A percentile compares a stretch with the other conserved stretches of the same genome.
phyloP scores from a whole-genome alignment of 2,329 filamentous ascomycete species.

The Cladosporium sp. region DNA sequence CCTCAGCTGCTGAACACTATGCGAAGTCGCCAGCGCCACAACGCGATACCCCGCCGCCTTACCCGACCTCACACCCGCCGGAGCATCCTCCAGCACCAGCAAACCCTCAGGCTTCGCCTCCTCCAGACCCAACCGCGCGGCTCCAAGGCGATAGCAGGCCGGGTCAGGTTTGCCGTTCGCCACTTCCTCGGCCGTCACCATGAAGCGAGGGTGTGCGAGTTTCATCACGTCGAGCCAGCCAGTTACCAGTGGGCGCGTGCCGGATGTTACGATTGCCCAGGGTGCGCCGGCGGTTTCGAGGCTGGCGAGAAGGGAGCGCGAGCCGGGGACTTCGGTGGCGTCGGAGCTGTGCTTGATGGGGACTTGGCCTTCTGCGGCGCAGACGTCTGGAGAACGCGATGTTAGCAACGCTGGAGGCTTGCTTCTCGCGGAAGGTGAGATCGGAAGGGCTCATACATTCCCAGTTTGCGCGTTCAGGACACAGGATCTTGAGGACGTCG shows the following conservation, averaged over 20 bases:
- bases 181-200: constrained; percentile 50
- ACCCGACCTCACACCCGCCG: constrained; percentile 76
- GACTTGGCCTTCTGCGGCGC: constrained; percentile 70
- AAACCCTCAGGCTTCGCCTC: constrained; percentile 41
- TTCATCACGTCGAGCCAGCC: constrained; percentile 50
- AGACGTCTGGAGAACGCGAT: constrained; percentile 61
- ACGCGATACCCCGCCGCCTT: constrained; percentile 84
- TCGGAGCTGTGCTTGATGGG: constrained; percentile 72
- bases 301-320: constrained; percentile 56
- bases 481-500: constrained; percentile 74
- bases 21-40: constrained; percentile 79
- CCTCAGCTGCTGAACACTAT: constrained; percentile 66
- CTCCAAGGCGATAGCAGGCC: constrained; percentile 45
- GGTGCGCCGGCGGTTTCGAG: constrained; percentile 61
- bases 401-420: not conserved
- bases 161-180: constrained; percentile 48
- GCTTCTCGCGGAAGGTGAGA: not conserved
- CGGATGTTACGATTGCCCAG: constrained; percentile 74
- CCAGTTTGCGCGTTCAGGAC: constrained; percentile 84
- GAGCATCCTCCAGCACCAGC: constrained; percentile 84
- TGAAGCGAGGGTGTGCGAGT: constrained; percentile 42
- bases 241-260: constrained; percentile 44
- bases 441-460: constrained; percentile 49
- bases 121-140: constrained; percentile 35
- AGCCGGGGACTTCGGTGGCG: constrained; percentile 81